Base-by-base conservation (phyloP, 495 filamentous ascomycete genomes). In the Penicillium chermesinum region DNA sequence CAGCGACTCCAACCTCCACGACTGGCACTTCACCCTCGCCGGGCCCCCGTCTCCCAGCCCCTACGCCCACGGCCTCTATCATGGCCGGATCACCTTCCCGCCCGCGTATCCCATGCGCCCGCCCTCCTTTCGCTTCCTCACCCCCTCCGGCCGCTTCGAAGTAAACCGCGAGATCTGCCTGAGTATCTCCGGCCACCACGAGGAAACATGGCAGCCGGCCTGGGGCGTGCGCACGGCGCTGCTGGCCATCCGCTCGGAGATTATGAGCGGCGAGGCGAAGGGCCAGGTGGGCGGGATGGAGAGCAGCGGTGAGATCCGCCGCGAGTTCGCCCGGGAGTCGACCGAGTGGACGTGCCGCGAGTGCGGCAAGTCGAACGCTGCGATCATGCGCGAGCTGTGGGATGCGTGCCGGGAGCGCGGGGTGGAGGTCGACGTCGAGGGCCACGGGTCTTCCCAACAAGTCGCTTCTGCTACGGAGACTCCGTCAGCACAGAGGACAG, bases 21-120 rank as follows among this genome's bases (percentile, higher is more conserved):
- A 96, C 73, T 98, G 93, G 93, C 93, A 98, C 78, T 98, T 98
- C 78, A 98, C 93, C 0, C 71, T 98, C n/a, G 80, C 82, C 40
- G 93, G 93, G 1, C 93, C 93, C 0, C 93, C 93, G 0, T 72
- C 77, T 8, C 86, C 87, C 16, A 79, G 81, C n/a, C 77, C 86
- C 22, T 98, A 91, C 75, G 75, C 81, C 15, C 55, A 61, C 7
- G 93, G 93, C 17, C 77, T 95, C 57, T 98, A 98, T 75, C 93
- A 98, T 71, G 93, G 93, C 37, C 89, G 91, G 58, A 98, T 98
- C 64, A 76, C 88, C 32, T 83, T 98, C 14, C 93, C 93, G 6
- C 77, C 89, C 0, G 74, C 82, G 6, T 98, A 98, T 70, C 93
- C 93, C 0, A 79, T 95, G 2, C 84, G 88, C 1, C 93, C 93